These are phyloP conservation scores for Odontarrhena argentea DNA, from an alignment of 345 rosid species.

Conservation along the genomic window DNA sequence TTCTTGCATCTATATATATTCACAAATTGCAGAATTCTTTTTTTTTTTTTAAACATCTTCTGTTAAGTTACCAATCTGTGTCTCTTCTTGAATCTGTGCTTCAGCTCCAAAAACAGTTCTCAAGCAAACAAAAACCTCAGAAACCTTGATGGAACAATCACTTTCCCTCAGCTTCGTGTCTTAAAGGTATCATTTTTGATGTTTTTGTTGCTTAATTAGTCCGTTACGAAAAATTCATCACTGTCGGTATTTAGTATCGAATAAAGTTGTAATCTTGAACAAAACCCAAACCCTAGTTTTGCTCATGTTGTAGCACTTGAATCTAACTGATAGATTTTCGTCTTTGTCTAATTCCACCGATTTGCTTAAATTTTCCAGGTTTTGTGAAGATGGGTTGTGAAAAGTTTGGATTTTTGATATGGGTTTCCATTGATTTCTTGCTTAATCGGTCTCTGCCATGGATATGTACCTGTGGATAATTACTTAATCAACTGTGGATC, in stretches of 20 bases:
- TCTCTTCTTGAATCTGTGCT: conserved; percentile 4
- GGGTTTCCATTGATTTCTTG: conserved; percentile 49
- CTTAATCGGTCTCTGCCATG: conserved; percentile 50
- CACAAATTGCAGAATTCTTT: conserved; percentile 16
- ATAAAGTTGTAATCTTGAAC: conserved; percentile 20
- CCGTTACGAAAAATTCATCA: neutral
- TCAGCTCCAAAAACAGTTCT: conserved; percentile 18
- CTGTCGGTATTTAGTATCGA: neutral
- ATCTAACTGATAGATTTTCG: conserved; percentile 16
- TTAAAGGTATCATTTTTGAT: conserved; percentile 28
- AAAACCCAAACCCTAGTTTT: neutral
- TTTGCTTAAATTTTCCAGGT: conserved; percentile 21
- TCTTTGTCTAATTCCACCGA: neutral
- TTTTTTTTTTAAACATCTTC: conserved; percentile 2
- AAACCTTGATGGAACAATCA: conserved; percentile 18
- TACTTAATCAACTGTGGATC: conserved; percentile 89
- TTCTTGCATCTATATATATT: neutral
- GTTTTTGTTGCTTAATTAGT: conserved; percentile 1
- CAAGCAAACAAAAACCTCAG: neutral
- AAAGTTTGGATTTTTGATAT: conserved; percentile 41
- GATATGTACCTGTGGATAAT: conserved; percentile 65
- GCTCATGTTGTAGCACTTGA: conserved; percentile 13
- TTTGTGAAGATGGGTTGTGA: conserved; percentile 47
- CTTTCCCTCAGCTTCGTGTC: conserved; percentile 6
- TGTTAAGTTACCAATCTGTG: neutral